These are phyloP conservation scores for Penicillium arizonense DNA, from an alignment of 495 filamentous ascomycete genomes.

Conservation along the genomic window DNA sequence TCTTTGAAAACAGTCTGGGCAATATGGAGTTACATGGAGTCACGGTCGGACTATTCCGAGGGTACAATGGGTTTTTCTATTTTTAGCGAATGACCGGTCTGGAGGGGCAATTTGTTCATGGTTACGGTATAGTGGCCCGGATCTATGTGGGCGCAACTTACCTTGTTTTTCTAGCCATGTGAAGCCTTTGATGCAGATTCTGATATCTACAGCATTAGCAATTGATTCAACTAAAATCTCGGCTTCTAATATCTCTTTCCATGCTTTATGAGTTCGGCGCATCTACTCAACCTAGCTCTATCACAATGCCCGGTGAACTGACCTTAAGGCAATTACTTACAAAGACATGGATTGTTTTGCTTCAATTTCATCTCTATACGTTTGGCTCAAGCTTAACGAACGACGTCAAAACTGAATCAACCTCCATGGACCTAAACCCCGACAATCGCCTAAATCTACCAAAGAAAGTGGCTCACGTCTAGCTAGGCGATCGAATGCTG, in stretches of 20 bases:
- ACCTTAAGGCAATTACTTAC: background rate
- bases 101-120: background rate
- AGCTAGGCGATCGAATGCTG: no score
- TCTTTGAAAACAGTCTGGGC: background rate
- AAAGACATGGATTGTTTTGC: background rate
- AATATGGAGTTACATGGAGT: slow-evolving; percentile 1
- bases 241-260: no score
- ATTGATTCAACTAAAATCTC: background rate
- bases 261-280: no score
- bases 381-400: background rate
- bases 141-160: background rate
- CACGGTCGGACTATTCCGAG: background rate
- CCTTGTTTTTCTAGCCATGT: background rate
- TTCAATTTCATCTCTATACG: background rate
- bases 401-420: slow-evolving; percentile 5
- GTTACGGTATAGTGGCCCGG: background rate
- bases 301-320: no score
- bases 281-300: no score
- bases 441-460: background rate
- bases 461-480: background rate
- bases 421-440: background rate
- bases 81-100: background rate
- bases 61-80: background rate
- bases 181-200: background rate
- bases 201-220: background rate